Percentiles rank a stretch among this genome's conserved stretches.
These are phyloP conservation scores for Ogataea nitratoaversa DNA, from an alignment of 805 yeast species.

Conservation along the genomic window DNA sequence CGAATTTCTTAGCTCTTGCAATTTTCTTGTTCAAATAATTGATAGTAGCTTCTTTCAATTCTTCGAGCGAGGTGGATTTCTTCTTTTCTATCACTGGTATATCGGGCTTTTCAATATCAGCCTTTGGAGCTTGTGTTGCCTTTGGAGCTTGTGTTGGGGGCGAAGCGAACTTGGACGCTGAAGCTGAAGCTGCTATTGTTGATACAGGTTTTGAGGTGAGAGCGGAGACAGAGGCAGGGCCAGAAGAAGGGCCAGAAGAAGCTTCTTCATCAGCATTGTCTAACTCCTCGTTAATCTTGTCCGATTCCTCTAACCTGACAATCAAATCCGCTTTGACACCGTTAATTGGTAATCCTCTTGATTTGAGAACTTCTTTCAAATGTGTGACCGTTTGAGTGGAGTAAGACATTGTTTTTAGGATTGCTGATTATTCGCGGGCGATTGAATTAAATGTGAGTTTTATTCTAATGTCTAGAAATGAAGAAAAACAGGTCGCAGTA, in stretches of 20 bases:
- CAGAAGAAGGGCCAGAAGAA: conserved; percentile 5
- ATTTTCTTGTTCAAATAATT: conserved; percentile 65
- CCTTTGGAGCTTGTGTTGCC: conserved; percentile 4
- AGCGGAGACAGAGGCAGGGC: conserved; percentile 16
- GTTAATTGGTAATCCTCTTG: conserved; percentile 58
- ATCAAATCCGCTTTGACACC: conserved; percentile 83
- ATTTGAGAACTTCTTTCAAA: conserved; percentile 70
- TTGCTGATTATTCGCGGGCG: too few species aligned
- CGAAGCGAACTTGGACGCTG: conserved; percentile 3
- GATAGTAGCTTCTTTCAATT: conserved; percentile 62
- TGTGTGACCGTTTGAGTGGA: conserved; percentile 76
- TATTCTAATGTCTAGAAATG: too few species aligned
- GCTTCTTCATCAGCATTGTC: conserved; percentile 21
- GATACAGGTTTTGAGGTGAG: conserved; percentile 14
- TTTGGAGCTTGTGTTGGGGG: not conserved
- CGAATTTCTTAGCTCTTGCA: conserved; percentile 73
- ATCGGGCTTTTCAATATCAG: too few species aligned
- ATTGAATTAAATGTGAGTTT: too few species aligned
- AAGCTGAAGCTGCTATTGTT: conserved; percentile 15
- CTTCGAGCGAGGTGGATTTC: conserved; percentile 54
- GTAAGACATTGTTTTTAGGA: conserved; percentile 46
- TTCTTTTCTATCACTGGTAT: conserved; percentile 15
- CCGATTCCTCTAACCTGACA: conserved; percentile 59
- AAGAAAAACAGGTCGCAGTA: too few species aligned
- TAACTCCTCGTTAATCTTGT: conserved; percentile 33